Evolutionary conservation across 805 yeast genomes (phyloP), one percentile per base, ranked within the genome.

Genomic region (Candida sonorensis): DNA sequence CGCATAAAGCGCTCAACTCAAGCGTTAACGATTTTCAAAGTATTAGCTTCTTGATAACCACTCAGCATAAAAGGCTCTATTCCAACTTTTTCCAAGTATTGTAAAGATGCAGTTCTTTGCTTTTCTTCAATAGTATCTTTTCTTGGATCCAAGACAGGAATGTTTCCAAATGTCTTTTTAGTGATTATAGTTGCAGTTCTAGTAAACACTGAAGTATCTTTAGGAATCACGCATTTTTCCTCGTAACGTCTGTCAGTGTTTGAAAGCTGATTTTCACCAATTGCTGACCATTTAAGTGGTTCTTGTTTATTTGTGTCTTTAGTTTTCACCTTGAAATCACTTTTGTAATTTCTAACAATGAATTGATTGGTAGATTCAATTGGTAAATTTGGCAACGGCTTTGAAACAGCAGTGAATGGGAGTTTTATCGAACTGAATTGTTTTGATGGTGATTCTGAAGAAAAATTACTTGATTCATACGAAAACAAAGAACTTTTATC

Each of bases 61-160:
- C 36, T 30, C 8, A 56, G 29, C 52, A 55, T 49, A 23, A 41
- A 49, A 7, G 61, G 59, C 10, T 45, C 47, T 16, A 54, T 48
- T 9, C 55, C 53, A 3, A 34, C 48, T 4, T 35, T 28, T 27
- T 35, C 22, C 9, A 53, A 38, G 29, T 50, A 51, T 12, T 50
- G 45, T 9, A 35, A 18, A 4, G 55, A 50, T 10, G 43, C 7
- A 7, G 44, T 30, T 18, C 52, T 33, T 14, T 37, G 38, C 11
- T 33, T 20, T 28, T 46, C 42, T 21, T 41, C 41, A 9, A 1
- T 25, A 24, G 21, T 27, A 26, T 36, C 29, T 5, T 28, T 16
- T 10, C 41, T 24, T 10, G 27, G 15, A 4, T 27, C 21, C 23
- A 38, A 25, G 5, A 39, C 29, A 9, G 37, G 34, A 20, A 45